A percentile compares a stretch with the other conserved stretches of the same genome.
phyloP scores from a whole-genome alignment of 163 green algal genomes.

The Chloromonas sp. region DNA sequence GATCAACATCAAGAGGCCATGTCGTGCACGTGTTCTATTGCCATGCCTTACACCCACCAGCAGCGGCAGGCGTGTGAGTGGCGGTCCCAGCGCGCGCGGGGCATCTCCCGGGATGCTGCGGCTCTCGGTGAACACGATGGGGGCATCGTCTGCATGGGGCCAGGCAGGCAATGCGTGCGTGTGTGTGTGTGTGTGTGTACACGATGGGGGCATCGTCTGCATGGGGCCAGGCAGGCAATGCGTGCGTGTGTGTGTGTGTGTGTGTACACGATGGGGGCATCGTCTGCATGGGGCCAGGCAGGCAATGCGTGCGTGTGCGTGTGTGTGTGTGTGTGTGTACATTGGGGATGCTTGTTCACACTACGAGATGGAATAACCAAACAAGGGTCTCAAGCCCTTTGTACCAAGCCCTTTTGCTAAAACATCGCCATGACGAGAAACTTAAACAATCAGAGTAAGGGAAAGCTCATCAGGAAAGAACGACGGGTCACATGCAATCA shows the following conservation, averaged over 20 bases:
- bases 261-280: constrained; percentile 52
- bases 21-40: too few relatives aligned
- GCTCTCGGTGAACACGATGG: constrained; percentile 52
- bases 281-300: constrained; percentile 8
- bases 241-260: constrained; percentile 11
- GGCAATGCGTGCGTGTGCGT: too few relatives aligned
- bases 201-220: constrained; percentile 46
- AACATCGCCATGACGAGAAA: too few relatives aligned
- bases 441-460: too few relatives aligned
- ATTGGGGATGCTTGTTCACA: constrained; percentile 13
- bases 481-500: too few relatives aligned
- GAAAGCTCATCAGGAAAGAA: too few relatives aligned
- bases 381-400: too few relatives aligned
- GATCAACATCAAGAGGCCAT: too few relatives aligned
- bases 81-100: constrained; percentile 16
- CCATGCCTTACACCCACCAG: constrained; percentile 53
- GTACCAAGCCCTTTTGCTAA: too few relatives aligned
- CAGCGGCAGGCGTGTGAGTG: constrained; percentile 33
- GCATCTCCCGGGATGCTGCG: constrained; percentile 20
- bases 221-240: too few relatives aligned
- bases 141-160: constrained; percentile 20
- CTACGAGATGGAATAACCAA: too few relatives aligned
- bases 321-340: constrained; percentile 33
- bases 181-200: constrained; percentile 5
- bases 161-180: too few relatives aligned